Evolutionary conservation across 768 basidiomycete species (phyloP).

Genomic region (Mycena kentingensis): DNA sequence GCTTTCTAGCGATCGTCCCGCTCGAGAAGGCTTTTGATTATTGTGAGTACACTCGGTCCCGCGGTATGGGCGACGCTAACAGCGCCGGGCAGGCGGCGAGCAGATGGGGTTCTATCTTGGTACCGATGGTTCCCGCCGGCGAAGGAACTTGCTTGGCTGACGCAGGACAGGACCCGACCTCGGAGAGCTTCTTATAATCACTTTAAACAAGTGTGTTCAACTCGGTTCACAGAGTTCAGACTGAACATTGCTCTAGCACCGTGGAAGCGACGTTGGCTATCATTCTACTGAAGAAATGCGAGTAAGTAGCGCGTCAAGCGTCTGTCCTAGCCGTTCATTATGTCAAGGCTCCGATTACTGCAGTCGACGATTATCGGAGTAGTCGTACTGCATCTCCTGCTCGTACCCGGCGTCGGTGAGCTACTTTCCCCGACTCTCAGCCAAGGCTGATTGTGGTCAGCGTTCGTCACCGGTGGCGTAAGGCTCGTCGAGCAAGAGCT

Average conservation of each 20-base stretch:
- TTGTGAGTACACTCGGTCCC: slow-evolving; percentile 33
- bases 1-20: slow-evolving; percentile 66
- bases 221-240: not conserved
- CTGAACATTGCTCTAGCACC: slow-evolving; percentile 39
- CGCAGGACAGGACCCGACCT: too few relatives aligned
- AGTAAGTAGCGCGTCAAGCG: slow-evolving; percentile 47
- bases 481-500: slow-evolving; percentile 66
- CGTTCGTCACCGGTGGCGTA: slow-evolving; percentile 72
- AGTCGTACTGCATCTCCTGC: slow-evolving; percentile 69
- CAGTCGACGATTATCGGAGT: slow-evolving; percentile 76
- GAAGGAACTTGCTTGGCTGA: too few relatives aligned
- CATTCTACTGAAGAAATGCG: slow-evolving; percentile 67
- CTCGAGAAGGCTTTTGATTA: slow-evolving; percentile 69
- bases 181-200: slow-evolving; percentile 67
- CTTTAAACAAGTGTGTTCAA: slow-evolving; percentile 62
- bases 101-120: slow-evolving; percentile 60
- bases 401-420: slow-evolving; percentile 71
- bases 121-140: too few relatives aligned
- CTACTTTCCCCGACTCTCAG: slow-evolving; percentile 36
- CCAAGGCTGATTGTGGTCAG: slow-evolving; percentile 23
- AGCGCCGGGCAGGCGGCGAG: slow-evolving; percentile 34
- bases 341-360: slow-evolving; percentile 54
- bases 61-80: not conserved
- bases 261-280: slow-evolving; percentile 76
- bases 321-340: slow-evolving; percentile 1